Base-by-base conservation (phyloP, 2,329 filamentous ascomycete species). In the Beauveria pseudobassiana region DNA sequence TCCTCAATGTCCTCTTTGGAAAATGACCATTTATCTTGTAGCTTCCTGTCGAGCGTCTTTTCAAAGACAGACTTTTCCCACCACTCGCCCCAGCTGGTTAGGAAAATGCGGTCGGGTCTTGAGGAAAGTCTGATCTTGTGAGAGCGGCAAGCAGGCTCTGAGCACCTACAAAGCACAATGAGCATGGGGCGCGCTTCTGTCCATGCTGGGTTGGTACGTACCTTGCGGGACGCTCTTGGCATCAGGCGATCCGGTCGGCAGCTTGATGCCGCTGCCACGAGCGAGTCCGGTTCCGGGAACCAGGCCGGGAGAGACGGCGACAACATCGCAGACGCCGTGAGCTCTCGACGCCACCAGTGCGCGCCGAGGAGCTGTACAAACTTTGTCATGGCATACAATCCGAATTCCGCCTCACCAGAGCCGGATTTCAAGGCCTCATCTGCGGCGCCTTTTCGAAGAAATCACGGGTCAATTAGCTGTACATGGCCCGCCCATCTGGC, bases 81-180 rank as follows among this genome's bases (percentile, higher is more conserved):
- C 80, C 80, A 84, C 71, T 83, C 80, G 1, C 81, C 81, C 80
- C 80, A 82, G 65, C 80, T 82, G 0, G 80, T 82, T 51, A 84
- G 65, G 68, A 83, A 83, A 60, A 83, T 80, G 56, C 76, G 75
- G 20, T 83, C 0, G 76, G 77, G 42, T 84, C 80, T 28, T 78
- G 74, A 1, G 81, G 81, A 46, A 83, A 72, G 64, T 82, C 79
- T 20, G 74, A 71, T 3, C 74, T 68, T 0, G 72, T 75, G 28
- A 82, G 73, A 0, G 80, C 80, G 1, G 69, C 68, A 18, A 80
- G 70, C 1, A 83, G 72, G 62, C 72, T 82, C 20, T 70, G 65
- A 1, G 78, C 80, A 12, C 80, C 80, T 81, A 38, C 20, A 24
- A 10, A 24, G 14, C 10, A 28, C 2, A 59, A 61, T 51, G 2